phyloP scores from a whole-genome alignment of 495 filamentous ascomycete genomes.

The Tuber borchii region DNA sequence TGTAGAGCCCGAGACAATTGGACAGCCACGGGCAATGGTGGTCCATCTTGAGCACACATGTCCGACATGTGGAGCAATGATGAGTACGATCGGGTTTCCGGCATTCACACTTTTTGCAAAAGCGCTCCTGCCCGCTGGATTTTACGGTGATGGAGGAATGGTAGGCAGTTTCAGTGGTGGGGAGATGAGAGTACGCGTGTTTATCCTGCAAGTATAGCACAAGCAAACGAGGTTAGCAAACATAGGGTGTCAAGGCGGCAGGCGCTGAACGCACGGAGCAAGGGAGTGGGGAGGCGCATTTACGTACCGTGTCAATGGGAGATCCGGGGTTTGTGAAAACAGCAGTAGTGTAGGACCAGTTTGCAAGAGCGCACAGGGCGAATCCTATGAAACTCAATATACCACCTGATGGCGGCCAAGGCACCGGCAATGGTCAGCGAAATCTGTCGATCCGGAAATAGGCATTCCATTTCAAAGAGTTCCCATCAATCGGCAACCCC shows the following conservation, averaged over 20 bases:
- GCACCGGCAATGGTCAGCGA: conserved; percentile 14
- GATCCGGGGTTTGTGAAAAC: conserved; percentile 88
- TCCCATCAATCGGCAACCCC: not conserved
- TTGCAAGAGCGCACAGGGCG: conserved; percentile 68
- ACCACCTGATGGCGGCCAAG: conserved; percentile 41
- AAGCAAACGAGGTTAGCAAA: not conserved
- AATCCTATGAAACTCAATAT: conserved; percentile 55
- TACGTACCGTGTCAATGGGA: conserved; percentile 46
- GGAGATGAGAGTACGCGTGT: conserved; percentile 57
- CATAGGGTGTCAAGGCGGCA: conserved; percentile 52
- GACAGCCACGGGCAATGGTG: conserved; percentile 98
- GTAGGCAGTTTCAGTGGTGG: conserved; percentile 54
- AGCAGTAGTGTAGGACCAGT: conserved; percentile 80
- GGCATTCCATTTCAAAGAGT: not conserved
- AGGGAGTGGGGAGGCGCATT: conserved; percentile 56
- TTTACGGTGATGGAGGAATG: conserved; percentile 75
- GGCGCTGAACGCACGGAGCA: conserved; percentile 49
- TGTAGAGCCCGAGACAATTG: conserved; percentile 85
- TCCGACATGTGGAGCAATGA: conserved; percentile 87
- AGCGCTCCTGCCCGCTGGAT: conserved; percentile 73
- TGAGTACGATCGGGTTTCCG: conserved; percentile 93
- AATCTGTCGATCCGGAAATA: not conserved
- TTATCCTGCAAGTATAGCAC: conserved; percentile 18
- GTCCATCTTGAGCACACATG: conserved; percentile 97
- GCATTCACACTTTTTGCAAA: conserved; percentile 94